Evolutionary conservation across 2,329 filamentous ascomycete genomes (phyloP).

Genomic region (Purpureocillium takamizusanense): DNA sequence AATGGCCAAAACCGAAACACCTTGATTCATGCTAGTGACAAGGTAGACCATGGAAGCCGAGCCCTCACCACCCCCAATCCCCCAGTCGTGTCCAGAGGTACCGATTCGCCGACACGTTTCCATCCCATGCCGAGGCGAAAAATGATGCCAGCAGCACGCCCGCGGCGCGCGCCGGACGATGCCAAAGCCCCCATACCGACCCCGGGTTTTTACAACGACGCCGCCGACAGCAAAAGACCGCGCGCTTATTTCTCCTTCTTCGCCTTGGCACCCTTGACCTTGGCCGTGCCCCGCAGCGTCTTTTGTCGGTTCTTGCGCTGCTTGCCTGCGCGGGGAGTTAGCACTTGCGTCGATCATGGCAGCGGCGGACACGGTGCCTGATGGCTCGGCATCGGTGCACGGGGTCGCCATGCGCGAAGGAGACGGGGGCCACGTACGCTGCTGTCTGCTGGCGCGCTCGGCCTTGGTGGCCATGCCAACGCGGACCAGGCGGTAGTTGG

Average conservation of each 20-base stretch:
- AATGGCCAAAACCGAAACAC: not conserved
- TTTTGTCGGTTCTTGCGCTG: constrained; percentile 99
- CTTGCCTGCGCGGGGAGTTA: constrained; percentile 64
- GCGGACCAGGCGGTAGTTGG: constrained; percentile 91
- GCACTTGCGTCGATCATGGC: constrained; percentile 1
- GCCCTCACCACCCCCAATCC: not conserved
- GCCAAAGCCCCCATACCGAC: constrained; percentile 17
- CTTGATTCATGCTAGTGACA: not conserved
- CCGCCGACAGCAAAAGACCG: constrained; percentile 11
- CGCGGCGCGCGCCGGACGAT: constrained; percentile 16
- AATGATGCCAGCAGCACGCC: constrained; percentile 14
- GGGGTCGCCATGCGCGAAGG: no score
- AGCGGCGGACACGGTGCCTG: no score
- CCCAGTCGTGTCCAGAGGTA: constrained; percentile 19
- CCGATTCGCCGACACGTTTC: constrained; percentile 14
- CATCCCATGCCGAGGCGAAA: constrained; percentile 3
- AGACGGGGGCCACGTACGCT: constrained; percentile 63
- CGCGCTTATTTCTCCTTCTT: constrained; percentile 84
- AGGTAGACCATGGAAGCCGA: constrained; percentile 1
- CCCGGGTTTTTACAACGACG: constrained; percentile 20
- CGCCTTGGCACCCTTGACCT: constrained; percentile 90
- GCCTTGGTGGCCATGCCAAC: constrained; percentile 89
- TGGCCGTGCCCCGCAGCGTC: constrained; percentile 95
- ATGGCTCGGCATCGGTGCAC: no score
- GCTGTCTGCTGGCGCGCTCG: constrained; percentile 96